These are phyloP conservation scores for Bisporella sp. DNA, from an alignment of 2,329 filamentous ascomycete species.

Conservation along the genomic window DNA sequence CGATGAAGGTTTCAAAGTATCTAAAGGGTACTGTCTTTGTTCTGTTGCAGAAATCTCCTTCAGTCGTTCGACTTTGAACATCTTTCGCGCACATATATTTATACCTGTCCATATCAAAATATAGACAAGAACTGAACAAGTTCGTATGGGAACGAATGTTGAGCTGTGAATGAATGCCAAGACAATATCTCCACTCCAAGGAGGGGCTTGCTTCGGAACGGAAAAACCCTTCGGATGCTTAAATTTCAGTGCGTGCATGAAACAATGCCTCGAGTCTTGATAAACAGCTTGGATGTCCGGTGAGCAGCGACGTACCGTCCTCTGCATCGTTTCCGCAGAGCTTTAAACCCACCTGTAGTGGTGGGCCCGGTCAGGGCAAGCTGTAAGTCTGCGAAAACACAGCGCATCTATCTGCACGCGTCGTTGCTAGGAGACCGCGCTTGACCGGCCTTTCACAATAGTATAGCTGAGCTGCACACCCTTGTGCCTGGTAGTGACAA, in stretches of 20 bases:
- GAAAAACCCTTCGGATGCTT: conserved; percentile 8
- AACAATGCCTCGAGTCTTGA: conserved; percentile 11
- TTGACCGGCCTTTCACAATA: conserved; percentile 18
- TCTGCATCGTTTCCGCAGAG: conserved; percentile 2
- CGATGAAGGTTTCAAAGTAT: too few relatives aligned
- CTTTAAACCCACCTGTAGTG: conserved; percentile 11
- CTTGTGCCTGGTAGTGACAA: conserved; percentile 12
- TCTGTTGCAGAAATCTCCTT: too few relatives aligned
- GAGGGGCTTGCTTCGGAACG: conserved; percentile 2
- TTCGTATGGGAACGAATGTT: too few relatives aligned
- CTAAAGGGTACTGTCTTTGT: too few relatives aligned
- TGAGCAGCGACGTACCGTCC: conserved; percentile 9
- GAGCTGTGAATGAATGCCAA: too few relatives aligned
- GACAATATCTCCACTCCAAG: too few relatives aligned
- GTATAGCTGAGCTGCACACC: conserved; percentile 7
- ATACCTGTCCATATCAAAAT: too few relatives aligned
- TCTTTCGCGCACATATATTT: too few relatives aligned
- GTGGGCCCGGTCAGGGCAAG: conserved; percentile 22
- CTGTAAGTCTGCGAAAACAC: conserved; percentile 15
- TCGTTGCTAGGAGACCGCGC: conserved; percentile 19
- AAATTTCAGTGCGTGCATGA: conserved; percentile 5
- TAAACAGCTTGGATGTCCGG: conserved; percentile 11
- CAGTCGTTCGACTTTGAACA: too few relatives aligned
- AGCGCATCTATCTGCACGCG: conserved; percentile 10
- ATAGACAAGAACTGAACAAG: too few relatives aligned